Base-by-base conservation (phyloP, 2,329 filamentous ascomycete genomes). In the Epicoccum nigrum region DNA sequence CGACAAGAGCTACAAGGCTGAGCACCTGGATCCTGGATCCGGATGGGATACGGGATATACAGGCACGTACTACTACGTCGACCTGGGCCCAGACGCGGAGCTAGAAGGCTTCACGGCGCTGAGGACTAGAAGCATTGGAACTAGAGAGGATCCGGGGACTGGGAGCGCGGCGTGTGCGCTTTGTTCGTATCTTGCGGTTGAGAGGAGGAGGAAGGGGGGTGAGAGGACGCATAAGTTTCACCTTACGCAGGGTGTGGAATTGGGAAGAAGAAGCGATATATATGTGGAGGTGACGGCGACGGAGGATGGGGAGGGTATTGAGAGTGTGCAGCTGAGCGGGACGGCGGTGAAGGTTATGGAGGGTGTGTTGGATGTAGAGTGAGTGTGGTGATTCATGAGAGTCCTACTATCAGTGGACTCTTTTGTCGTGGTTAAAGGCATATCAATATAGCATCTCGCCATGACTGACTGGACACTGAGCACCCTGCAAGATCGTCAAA, bases 71-170 rank as follows among this genome's bases (percentile, higher is more conserved):
- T 65, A 46, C 37, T 86, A 85, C 62, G 85, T 83, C 64, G 88
- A 83, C 58, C 79, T 85, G 12, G 67, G 73, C 12, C 64, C 71
- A 1, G 67, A 67, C 25, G 50, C 58, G 15, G 55, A 55, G 7
- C 16, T 7, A 28, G 61, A 60, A 3, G 47, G 58, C 6, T 21
- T 45, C 6, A 16, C 55, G 55, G 1, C 46, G 23, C 63, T 88
- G 11, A 76, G 83, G 28, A 81, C 85, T 8, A 76, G 87, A 34
- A 85, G 89, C 81, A 75, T 88, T 28, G 70, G 69, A 39, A 65
- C 65, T 1, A 53, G 70, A 17, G 79, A 82, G 62, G 78, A 81
- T 62, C 71, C 78, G 4, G 78, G 77, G 1, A 81, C 78, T 9
- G 79, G 79, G 2, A 78, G 75, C 48, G 78, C 76, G 20, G 76